Conservation (phyloP, 768 basidiomycete species). For the Amanita muscaria region DNA sequence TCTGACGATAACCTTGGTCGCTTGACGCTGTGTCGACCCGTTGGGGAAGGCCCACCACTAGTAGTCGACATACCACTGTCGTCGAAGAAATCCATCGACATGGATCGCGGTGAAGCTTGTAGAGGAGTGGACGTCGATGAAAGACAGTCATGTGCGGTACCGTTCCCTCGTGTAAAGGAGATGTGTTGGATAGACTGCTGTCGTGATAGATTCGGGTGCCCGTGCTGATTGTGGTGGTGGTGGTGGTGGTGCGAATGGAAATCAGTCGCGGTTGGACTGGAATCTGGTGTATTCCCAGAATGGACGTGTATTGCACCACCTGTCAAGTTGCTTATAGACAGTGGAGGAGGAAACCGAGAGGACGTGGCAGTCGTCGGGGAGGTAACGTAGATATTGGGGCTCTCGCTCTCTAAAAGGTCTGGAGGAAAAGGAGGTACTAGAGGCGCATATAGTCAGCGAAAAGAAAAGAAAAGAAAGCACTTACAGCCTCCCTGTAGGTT, state of each 20-base stretch:
- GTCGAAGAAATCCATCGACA: constrained; percentile 38
- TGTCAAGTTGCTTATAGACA: constrained; percentile 30
- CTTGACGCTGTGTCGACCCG: constrained; percentile 32
- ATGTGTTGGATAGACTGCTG: constrained; percentile 56
- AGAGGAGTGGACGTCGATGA: constrained; percentile 24
- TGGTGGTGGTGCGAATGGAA: constrained; percentile 24
- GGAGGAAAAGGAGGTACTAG: constrained; percentile 38
- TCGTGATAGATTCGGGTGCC: constrained; percentile 33
- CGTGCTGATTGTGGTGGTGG: constrained; percentile 10
- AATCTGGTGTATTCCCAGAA: constrained; percentile 38
- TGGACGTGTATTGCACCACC: constrained; percentile 33
- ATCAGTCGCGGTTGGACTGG: constrained; percentile 46
- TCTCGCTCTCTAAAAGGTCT: constrained; percentile 49
- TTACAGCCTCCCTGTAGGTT: constrained; percentile 45
- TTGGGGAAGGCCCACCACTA: constrained; percentile 3
- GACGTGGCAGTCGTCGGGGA: constrained; percentile 42
- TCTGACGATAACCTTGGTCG: constrained; percentile 42
- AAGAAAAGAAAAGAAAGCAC: constrained; percentile 17
- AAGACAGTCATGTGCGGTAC: constrained; percentile 16
- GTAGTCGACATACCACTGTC: constrained; percentile 14
- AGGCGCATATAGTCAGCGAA: neutral
- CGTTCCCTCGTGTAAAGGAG: constrained; percentile 21
- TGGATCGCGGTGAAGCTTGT: constrained; percentile 32
- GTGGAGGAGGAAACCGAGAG: constrained; percentile 33
- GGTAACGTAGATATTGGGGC: constrained; percentile 68